phyloP scores from a whole-genome alignment of 192 early-diverging fungal genomes.

The Funneliformis mosseae region DNA sequence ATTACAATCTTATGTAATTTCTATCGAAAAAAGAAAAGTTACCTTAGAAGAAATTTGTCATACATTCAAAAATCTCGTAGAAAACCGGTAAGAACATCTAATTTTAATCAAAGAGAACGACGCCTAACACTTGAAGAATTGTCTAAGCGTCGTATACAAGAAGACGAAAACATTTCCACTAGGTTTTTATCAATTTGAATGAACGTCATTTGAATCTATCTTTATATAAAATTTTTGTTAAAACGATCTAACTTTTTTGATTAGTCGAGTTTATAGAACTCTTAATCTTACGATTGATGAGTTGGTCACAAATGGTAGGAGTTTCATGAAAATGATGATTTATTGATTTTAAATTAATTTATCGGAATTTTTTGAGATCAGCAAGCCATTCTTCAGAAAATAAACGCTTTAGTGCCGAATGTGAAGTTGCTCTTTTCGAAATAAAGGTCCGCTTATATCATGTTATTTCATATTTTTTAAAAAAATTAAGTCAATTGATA shows the following conservation, averaged over 20 bases:
- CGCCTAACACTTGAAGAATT: slow-evolving; percentile 15
- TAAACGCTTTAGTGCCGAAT: neutral
- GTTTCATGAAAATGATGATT: neutral
- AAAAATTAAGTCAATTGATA: neutral
- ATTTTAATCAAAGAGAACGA: neutral
- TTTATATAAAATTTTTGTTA: neutral
- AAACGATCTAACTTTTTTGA: neutral
- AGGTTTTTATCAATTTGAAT: neutral
- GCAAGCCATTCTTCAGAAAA: neutral
- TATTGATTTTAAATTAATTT: neutral
- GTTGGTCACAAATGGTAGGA: neutral
- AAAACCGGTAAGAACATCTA: neutral
- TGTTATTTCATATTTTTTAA: neutral
- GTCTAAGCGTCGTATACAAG: slow-evolving; percentile 8
- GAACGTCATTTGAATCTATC: neutral
- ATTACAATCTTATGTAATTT: neutral
- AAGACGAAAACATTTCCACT: slow-evolving; percentile 6
- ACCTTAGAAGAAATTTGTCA: slow-evolving; percentile 27
- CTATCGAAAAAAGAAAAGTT: slow-evolving; percentile 9
- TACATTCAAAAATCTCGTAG: slow-evolving; percentile 23
- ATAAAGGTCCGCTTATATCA: slow-evolving; percentile 4
- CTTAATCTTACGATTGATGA: slow-evolving; percentile 24
- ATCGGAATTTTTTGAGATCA: slow-evolving; percentile 8
- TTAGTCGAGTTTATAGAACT: slow-evolving; percentile 11
- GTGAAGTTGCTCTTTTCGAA: slow-evolving; percentile 19